Evolutionary conservation across 768 basidiomycete species (phyloP), one percentile per base, ranked within the genome.

Genomic region (Harrya chromipes): DNA sequence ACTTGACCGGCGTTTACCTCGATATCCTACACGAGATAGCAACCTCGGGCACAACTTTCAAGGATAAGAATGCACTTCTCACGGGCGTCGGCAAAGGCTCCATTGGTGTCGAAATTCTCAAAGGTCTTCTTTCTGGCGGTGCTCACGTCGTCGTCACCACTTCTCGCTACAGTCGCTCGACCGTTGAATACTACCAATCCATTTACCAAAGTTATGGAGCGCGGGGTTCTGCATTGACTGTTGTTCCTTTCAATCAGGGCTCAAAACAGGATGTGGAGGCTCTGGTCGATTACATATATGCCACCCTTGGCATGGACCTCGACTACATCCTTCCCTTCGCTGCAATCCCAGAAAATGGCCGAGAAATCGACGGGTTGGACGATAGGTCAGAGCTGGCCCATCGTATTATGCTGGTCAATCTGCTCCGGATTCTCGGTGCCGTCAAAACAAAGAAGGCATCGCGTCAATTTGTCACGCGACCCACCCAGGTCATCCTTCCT

Each of bases 321-420:
- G 97, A 99, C 71, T 99, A 98, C 70, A 91, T 99, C 61, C 82
- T 98, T 52, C 97, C 97, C 19, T 99, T 99, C 71, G 97, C 97
- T 38, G 97, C 95, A 41, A 87, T 99, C 40, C 95, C 97, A 6
- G 97, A 99, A 70, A 98, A 98, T 60, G 97, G 97, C 19, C 90
- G 97, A 50, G 94, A 99, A 70, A 99, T 99, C 53, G 97, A 99
- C 60, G 84, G 90, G 12, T 74, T 99, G 55, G 97, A 99, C 67
- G 97, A 99, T 73, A 88, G 87, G 63, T 98, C 95, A 16, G 97
- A 99, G 70, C 80, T 99, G 39, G 95, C 97, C 12, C 97, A 99
- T 66, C 86, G 97, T 47, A 94, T 98, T 76, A 98, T 99, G 97
- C 74, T 99, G 63, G 91, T 93, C 59, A 99, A 99, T 69, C 80